phyloP scores from a whole-genome alignment of 441 rosid species.

The Bocquillonia castaneifolia region DNA sequence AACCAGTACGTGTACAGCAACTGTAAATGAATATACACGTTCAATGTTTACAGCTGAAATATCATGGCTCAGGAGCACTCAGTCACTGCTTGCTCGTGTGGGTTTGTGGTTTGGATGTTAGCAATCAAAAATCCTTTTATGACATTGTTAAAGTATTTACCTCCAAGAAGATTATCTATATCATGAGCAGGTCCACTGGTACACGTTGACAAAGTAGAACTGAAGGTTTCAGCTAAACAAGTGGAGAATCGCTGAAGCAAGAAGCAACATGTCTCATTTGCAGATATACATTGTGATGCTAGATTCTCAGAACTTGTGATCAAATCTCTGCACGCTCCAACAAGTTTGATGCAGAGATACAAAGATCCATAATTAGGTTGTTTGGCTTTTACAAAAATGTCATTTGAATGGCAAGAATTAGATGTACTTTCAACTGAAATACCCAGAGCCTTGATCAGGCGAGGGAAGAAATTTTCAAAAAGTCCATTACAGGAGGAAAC shows the following conservation, averaged over 20 bases:
- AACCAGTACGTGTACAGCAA: background rate
- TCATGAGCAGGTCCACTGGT: conserved; percentile 29
- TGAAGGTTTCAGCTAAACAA: conserved; percentile 45
- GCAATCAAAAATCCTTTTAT: conserved; percentile 1
- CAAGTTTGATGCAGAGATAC: conserved; percentile 63
- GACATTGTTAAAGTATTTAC: conserved; percentile 36
- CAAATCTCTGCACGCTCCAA: conserved; percentile 67
- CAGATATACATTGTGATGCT: conserved; percentile 24
- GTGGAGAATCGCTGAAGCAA: conserved; percentile 45
- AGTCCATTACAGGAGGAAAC: conserved; percentile 52
- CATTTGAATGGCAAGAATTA: conserved; percentile 30
- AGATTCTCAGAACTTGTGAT: conserved; percentile 28
- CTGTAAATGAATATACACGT: background rate
- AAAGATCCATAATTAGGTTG: conserved; percentile 56
- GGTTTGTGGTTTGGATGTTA: background rate
- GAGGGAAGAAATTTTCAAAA: conserved; percentile 49
- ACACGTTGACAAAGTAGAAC: conserved; percentile 35
- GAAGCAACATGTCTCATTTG: conserved; percentile 43
- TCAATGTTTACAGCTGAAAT: background rate
- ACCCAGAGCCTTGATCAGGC: conserved; percentile 53
- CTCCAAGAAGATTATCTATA: conserved; percentile 54
- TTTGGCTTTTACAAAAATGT: conserved; percentile 25
- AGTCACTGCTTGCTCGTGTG: background rate
- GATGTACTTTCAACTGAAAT: conserved; percentile 33
- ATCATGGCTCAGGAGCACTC: background rate